phyloP scores from a whole-genome alignment of 331 rosid species.

The Acacia pycnantha region DNA sequence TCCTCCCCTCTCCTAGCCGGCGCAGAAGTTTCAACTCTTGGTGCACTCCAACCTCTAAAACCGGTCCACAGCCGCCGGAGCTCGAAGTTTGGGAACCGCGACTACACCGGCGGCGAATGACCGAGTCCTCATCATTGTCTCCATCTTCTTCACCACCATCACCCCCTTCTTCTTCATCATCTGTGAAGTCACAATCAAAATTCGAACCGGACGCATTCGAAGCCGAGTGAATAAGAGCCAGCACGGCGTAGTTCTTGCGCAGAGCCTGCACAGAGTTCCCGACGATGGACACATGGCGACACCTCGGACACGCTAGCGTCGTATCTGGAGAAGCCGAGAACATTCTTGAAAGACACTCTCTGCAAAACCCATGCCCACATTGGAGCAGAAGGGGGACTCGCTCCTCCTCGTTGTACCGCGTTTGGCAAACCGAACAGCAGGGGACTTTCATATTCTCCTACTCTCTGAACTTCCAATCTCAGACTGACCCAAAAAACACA shows the following conservation, averaged over 20 bases:
- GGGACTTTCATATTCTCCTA: slow-evolving; percentile 78
- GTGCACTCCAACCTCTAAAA: slow-evolving; percentile 82
- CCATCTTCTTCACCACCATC: slow-evolving; percentile 36
- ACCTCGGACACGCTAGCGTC: slow-evolving; percentile 73
- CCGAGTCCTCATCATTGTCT: slow-evolving; percentile 41
- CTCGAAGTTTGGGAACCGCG: slow-evolving; percentile 66
- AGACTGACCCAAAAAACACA: background rate
- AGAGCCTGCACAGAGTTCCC: slow-evolving; percentile 88
- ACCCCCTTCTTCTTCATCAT: slow-evolving; percentile 59
- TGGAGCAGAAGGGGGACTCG: slow-evolving; percentile 94
- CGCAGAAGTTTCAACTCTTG: slow-evolving; percentile 69
- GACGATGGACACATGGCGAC: slow-evolving; percentile 88
- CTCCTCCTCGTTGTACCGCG: slow-evolving; percentile 95
- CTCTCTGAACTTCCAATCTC: background rate
- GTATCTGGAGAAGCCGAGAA: slow-evolving; percentile 71
- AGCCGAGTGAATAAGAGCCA: slow-evolving; percentile 70
- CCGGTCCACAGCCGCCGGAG: slow-evolving; percentile 84
- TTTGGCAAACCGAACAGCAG: slow-evolving; percentile 92
- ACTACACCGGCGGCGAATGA: slow-evolving; percentile 44
- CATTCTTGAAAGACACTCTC: slow-evolving; percentile 84
- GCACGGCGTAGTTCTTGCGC: slow-evolving; percentile 85
- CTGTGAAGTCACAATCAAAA: slow-evolving; percentile 65
- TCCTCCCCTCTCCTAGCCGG: slow-evolving; percentile 77
- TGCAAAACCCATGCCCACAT: slow-evolving; percentile 97
- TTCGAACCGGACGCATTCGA: slow-evolving; percentile 27